Percentiles rank a stretch among this genome's conserved stretches.
Evolutionary conservation across 2,329 filamentous ascomycete species (phyloP).

Genomic region (Cytospora paraplurivora): DNA sequence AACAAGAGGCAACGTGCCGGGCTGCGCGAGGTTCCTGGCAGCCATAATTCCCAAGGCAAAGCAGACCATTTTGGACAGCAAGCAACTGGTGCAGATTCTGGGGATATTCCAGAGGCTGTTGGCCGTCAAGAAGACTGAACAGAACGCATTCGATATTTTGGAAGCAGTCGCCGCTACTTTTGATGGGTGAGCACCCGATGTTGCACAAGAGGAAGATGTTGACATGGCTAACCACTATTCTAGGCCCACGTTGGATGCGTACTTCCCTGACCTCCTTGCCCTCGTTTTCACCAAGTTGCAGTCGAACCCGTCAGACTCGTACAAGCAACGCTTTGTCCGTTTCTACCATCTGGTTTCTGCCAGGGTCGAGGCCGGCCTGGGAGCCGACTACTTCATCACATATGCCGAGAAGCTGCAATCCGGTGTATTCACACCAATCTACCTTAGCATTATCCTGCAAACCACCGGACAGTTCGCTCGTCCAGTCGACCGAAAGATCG

Average conservation of each 20-base stretch:
- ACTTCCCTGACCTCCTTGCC: conserved; percentile 77
- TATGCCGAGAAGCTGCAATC: conserved; percentile 81
- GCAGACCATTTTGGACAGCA: conserved; percentile 71
- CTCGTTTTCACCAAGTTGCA: conserved; percentile 80
- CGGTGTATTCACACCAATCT: conserved; percentile 80
- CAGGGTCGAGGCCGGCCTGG: conserved; percentile 75
- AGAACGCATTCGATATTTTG: conserved; percentile 85
- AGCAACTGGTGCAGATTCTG: conserved; percentile 85
- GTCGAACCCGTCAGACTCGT: conserved; percentile 70
- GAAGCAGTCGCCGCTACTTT: conserved; percentile 77
- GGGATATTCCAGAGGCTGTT: conserved; percentile 94
- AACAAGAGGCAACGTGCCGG: conserved; percentile 88
- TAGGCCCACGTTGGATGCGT: conserved; percentile 68
- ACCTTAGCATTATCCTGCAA: conserved; percentile 82
- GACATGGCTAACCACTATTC: conserved; percentile 11
- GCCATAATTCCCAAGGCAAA: conserved; percentile 81
- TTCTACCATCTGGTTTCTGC: conserved; percentile 94
- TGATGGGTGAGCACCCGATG: conserved; percentile 59
- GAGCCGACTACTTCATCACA: conserved; percentile 87
- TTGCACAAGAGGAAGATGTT: not conserved
- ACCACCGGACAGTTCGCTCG: conserved; percentile 86
- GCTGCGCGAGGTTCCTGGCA: conserved; percentile 79
- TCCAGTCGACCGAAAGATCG: conserved; percentile 88
- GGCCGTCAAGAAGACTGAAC: conserved; percentile 78
- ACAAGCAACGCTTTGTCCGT: conserved; percentile 83